Evolutionary conservation across 768 basidiomycete species (phyloP).

Genomic region (button mushroom (Agaricus bisporus)): DNA sequence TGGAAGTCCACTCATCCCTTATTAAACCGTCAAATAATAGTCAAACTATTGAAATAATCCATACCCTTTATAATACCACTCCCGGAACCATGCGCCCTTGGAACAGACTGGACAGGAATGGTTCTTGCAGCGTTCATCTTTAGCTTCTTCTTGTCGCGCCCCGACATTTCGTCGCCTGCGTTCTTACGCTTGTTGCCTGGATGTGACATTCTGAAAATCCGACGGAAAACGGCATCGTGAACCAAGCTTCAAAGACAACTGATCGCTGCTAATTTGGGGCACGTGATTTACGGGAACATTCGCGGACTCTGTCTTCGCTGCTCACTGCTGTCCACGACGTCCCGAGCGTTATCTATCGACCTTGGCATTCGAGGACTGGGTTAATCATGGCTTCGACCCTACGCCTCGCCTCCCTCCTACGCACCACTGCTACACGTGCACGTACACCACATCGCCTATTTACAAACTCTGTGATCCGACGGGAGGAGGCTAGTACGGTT

Average conservation of each 20-base stretch:
- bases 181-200: slow-evolving; percentile 36
- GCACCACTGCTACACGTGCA: neutral
- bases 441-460: neutral
- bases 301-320: neutral
- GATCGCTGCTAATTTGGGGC: neutral
- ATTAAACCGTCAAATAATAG: neutral
- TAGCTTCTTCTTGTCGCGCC: slow-evolving; percentile 63
- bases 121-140: slow-evolving; percentile 59
- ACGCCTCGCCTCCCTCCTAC: neutral
- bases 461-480: neutral
- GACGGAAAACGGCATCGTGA: neutral
- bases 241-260: neutral
- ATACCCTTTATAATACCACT: slow-evolving; percentile 32
- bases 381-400: neutral
- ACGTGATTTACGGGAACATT: slow-evolving; percentile 9
- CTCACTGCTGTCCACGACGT: neutral
- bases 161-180: slow-evolving; percentile 25
- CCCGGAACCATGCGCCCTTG: slow-evolving; percentile 22
- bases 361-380: neutral
- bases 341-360: neutral
- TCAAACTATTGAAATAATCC: slow-evolving; percentile 5
- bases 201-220: neutral
- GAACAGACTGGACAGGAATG: slow-evolving; percentile 52
- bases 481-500: slow-evolving; percentile 42
- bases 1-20: slow-evolving; percentile 60